A percentile compares a stretch with the other conserved stretches of the same genome.
Conservation (phyloP, 306 rosid genomes). For the Purshia tridentata region DNA sequence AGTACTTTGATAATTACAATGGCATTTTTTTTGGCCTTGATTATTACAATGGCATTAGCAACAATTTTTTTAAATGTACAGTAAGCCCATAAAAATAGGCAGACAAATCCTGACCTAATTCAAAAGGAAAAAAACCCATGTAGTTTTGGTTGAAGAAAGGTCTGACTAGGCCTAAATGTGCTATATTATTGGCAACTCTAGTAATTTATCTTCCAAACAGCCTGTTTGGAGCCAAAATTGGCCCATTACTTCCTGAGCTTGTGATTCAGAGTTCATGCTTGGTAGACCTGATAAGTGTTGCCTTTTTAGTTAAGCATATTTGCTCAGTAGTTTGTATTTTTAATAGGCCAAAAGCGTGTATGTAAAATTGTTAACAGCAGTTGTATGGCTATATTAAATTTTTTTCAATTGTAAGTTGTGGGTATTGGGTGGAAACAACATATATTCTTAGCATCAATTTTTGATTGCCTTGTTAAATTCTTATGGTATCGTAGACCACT, state of each 20-base stretch:
- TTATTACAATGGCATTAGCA: no score
- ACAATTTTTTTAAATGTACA: no score
- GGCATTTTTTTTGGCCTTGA: no score
- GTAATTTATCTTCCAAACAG: neutral
- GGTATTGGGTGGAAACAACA: conserved; percentile 11
- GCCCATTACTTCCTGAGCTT: neutral
- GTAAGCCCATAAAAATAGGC: neutral
- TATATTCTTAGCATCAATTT: conserved; percentile 1
- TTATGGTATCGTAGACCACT: conserved; percentile 66
- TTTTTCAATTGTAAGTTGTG: neutral
- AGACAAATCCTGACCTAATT: neutral
- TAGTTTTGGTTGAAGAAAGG: neutral
- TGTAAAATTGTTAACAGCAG: neutral
- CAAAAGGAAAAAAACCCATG: neutral
- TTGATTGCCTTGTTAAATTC: conserved; percentile 24
- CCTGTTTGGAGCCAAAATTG: neutral
- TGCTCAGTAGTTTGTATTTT: neutral
- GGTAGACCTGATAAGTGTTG: neutral
- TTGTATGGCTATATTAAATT: neutral
- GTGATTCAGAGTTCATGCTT: neutral
- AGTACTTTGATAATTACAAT: no score
- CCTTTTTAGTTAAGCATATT: neutral
- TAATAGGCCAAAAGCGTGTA: conserved; percentile 1
- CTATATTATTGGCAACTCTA: neutral
- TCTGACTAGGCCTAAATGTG: neutral